Base-by-base conservation (phyloP, 2,329 filamentous ascomycete genomes). In the Trichoderma sp. region DNA sequence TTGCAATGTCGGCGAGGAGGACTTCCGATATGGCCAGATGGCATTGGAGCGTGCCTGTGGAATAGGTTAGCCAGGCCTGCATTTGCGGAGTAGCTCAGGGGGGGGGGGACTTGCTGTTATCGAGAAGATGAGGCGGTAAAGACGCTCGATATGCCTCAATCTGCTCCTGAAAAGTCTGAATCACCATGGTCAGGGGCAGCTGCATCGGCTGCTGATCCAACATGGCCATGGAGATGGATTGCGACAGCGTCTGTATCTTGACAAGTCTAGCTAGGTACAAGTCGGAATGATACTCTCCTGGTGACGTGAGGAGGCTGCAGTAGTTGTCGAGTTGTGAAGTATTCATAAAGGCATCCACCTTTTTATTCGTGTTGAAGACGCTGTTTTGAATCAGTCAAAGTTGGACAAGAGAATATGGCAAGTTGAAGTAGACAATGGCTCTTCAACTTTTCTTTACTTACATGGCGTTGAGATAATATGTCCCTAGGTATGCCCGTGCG, bases 381-480 rank as follows among this genome's bases (percentile, higher is more conserved):
- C 81, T 82, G 56, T 13, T 52, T 32, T 3, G 18, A 18, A 13
- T 34, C 21, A 24, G 16, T 3, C 14, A 21, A 56, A 56, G 71
- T 67, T 54, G 63, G 32, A 1, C 16, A 16, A 16, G 2, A 4
- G 10, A 30, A 30, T 6, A 21, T 21, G 13, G 3, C 2, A 18
- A 18, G 6, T 28, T 28, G 51, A 54, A 6, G 6, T 32, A 32
- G 51, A 32, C 34, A 28, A 26, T 34, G 2, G 10, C 5, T 28
- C 4, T 5, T 32, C 11, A 16, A 13, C 14, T 4, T 14, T 34
- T 10, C 30, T 32, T 1, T 2, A 77, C 82, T 73, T 69, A 85
- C 83, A 83, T 72, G 7, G 83, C 83, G 34, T 84, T 83, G 4
- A 86, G 72, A 66, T 86, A 86, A 69, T 84, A 86, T 4, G 82